phyloP scores from a whole-genome alignment of 2,329 filamentous ascomycete species.

The Botrytis sinoallii region DNA sequence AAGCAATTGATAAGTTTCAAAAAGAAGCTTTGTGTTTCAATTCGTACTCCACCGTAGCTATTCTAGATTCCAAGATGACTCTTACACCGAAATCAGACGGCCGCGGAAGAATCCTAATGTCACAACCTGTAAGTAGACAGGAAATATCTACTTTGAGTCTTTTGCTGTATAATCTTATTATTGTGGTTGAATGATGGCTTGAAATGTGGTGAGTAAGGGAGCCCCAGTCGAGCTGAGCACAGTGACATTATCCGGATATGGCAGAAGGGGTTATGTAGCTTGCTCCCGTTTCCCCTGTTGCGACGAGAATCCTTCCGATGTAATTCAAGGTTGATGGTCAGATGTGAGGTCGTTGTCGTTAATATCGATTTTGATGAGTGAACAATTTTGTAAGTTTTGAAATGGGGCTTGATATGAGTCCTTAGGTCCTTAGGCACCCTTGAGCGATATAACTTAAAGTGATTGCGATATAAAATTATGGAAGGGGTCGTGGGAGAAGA shows the following conservation, averaged over 20 bases:
- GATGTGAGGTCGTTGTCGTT: background rate
- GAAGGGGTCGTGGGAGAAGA: background rate
- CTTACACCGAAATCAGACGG: conserved; percentile 4
- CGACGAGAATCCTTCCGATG: background rate
- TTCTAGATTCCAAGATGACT: background rate
- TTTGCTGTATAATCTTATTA: background rate
- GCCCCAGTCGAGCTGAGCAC: conserved; percentile 1
- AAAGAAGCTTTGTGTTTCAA: conserved; percentile 4
- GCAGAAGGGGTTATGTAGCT: background rate
- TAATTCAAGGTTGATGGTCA: background rate
- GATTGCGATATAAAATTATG: background rate
- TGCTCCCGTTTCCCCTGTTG: background rate
- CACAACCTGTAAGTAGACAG: background rate
- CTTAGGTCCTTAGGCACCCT: background rate
- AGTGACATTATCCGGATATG: background rate
- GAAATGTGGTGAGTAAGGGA: background rate
- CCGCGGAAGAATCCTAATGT: background rate
- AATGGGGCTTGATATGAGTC: background rate
- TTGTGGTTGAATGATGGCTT: background rate
- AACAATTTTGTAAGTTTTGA: background rate
- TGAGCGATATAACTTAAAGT: no score
- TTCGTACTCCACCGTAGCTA: background rate
- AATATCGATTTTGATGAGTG: background rate
- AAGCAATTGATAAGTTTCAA: background rate
- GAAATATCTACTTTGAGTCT: background rate